A percentile compares a stretch with the other conserved stretches of the same genome.
These are phyloP conservation scores for Domatiomyces globalis DNA, from an alignment of 2,329 filamentous ascomycete genomes.

Conservation along the genomic window DNA sequence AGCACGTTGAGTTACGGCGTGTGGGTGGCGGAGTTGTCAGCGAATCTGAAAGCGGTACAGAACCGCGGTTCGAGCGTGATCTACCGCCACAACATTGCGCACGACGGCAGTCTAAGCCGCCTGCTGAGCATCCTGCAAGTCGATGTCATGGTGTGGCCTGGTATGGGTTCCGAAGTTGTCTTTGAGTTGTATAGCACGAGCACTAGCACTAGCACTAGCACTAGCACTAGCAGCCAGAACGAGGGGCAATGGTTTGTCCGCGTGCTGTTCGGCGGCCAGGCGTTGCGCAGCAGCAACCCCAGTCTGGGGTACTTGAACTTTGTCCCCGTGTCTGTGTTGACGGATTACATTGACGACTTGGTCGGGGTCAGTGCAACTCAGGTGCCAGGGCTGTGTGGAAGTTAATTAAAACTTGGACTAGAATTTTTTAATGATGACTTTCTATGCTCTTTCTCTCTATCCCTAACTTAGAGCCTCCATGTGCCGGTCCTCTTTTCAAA, in stretches of 20 bases:
- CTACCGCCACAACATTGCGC: slow-evolving; percentile 66
- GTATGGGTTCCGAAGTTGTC: slow-evolving; percentile 65
- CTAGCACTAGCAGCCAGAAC: slow-evolving; percentile 2
- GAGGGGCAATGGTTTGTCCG: slow-evolving; percentile 39
- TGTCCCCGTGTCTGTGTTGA: slow-evolving; percentile 49
- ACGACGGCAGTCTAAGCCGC: slow-evolving; percentile 58
- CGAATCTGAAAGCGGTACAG: slow-evolving; percentile 46
- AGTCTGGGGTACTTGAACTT: slow-evolving; percentile 55
- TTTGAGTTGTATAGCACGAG: slow-evolving; percentile 63
- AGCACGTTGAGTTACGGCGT: slow-evolving; percentile 53
- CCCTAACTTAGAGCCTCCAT: too few relatives aligned
- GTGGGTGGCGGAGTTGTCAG: slow-evolving; percentile 57
- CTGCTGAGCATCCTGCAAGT: slow-evolving; percentile 57
- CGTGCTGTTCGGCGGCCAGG: slow-evolving; percentile 56
- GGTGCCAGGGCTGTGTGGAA: slow-evolving; percentile 27
- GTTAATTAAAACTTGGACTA: too few relatives aligned
- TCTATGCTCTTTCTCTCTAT: too few relatives aligned
- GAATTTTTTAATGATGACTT: too few relatives aligned
- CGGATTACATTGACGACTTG: slow-evolving; percentile 58
- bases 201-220: slow-evolving; percentile 23
- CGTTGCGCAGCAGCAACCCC: slow-evolving; percentile 54
- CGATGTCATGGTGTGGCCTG: slow-evolving; percentile 68
- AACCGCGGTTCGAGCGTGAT: slow-evolving; percentile 29
- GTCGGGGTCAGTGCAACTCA: slow-evolving; percentile 40
- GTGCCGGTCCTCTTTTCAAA: too few relatives aligned